Base-by-base conservation (phyloP, 2,329 filamentous ascomycete genomes). In the Aureobasidium sp. region DNA sequence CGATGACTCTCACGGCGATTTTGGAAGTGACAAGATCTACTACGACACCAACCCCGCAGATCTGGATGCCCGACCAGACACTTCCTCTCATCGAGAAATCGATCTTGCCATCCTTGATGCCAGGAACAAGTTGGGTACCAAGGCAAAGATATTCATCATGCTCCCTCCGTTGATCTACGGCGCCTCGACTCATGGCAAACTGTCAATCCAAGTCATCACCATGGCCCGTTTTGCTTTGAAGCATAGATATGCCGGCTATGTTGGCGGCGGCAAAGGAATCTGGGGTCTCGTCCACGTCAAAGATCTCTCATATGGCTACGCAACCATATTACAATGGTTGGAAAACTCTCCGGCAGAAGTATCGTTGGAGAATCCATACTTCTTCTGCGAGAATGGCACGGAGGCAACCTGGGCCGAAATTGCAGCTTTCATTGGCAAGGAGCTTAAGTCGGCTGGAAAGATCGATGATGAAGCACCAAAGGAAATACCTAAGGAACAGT, bases 131-230 rank as follows among this genome's bases (percentile, higher is more conserved):
- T 58, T 75, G 2, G 66, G 66, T 3, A 61, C 61, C 11, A 66
- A 68, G 49, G 72, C 72, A 14, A 75, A 74, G 57, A 59, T 77
- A 6, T 70, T 70, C 29, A 74, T 78, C 59, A 70, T 77, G 64
- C 70, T 75, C 10, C 74, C 72, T 1, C 73, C 74, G 0, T 55
- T 71, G 21, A 74, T 78, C 56, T 75, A 76, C 57, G 74, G 74
- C n/a, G 60, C 62, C 68, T 56, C 62, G 0, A 57, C 56, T 10
- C 66, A 75, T 57, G 60, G 62, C 3, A 67, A 74, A 0, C 64
- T 76, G 3, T 68, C 72, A 0, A 76, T 77, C 51, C 74, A 77
- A 56, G 60, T 77, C 32, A 74, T 74, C 3, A 74, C 68, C 3
- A 63, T 77, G 52, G 68, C 70, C 4, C 69, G 74, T 16, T 77